Percentiles rank a stretch among this genome's conserved stretches.
Conservation (phyloP, 331 rosid genomes). For the Prunus yedoensis region DNA sequence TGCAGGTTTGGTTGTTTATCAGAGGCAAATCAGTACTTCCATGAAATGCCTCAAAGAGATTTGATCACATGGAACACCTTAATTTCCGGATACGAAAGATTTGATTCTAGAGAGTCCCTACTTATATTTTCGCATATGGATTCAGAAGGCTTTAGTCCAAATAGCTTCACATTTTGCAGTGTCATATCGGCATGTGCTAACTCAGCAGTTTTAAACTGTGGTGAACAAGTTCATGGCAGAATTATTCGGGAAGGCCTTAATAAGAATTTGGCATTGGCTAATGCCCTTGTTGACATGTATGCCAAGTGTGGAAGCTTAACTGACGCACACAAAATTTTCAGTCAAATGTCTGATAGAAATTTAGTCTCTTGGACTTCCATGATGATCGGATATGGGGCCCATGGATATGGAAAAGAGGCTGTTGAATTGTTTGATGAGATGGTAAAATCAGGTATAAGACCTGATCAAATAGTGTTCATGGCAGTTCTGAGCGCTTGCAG, state of each 20-base stretch:
- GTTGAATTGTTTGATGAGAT: conserved; percentile 60
- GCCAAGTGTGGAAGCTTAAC: conserved; percentile 67
- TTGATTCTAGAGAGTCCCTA: conserved; percentile 56
- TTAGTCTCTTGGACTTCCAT: conserved; percentile 85
- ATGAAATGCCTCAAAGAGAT: conserved; percentile 56
- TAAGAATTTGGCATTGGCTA: conserved; percentile 49
- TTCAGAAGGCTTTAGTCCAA: conserved; percentile 54
- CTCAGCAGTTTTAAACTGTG: conserved; percentile 56
- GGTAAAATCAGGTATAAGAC: conserved; percentile 58
- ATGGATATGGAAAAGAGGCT: conserved; percentile 72
- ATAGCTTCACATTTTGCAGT: conserved; percentile 69
- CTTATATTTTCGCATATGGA: conserved; percentile 57
- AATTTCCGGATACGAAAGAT: conserved; percentile 67
- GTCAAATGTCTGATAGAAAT: conserved; percentile 45
- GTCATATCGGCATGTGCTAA: conserved; percentile 66
- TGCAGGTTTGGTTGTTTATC: conserved; percentile 59
- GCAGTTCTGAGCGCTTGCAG: conserved; percentile 78
- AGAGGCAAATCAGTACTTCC: conserved; percentile 64
- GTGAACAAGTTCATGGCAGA: conserved; percentile 73
- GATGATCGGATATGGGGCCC: conserved; percentile 69
- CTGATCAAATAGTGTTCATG: conserved; percentile 71
- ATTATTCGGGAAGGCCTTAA: conserved; percentile 54
- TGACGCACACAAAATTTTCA: conserved; percentile 53
- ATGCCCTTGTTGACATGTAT: conserved; percentile 82
- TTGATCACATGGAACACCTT: conserved; percentile 80